A percentile compares a stretch with the other conserved stretches of the same genome.
Conservation (phyloP, 305 asterid species). For the Vinca major region DNA sequence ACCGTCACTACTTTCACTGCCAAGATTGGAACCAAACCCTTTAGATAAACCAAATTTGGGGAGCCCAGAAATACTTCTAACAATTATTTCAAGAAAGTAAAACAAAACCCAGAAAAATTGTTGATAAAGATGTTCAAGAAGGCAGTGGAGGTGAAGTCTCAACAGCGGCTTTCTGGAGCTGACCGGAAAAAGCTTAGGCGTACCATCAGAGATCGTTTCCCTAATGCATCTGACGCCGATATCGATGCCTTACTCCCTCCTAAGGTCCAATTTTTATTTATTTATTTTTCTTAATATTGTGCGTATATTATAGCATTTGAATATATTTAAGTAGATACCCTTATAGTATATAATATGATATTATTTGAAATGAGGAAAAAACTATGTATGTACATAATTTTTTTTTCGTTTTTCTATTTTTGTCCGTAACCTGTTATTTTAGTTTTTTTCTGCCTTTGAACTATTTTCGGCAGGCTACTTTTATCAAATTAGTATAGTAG, state of each 20-base stretch:
- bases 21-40: not conserved
- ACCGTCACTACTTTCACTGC: not conserved
- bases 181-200: conserved; percentile 91
- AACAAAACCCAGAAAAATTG: not conserved
- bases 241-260: conserved; percentile 74
- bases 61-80: not conserved
- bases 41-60: too few species aligned
- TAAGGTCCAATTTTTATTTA: conserved; percentile 36
- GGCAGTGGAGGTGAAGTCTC: conserved; percentile 75
- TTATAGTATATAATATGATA: not conserved
- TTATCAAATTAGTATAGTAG: too few species aligned
- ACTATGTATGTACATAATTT: too few species aligned
- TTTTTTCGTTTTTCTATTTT: too few species aligned
- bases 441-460: too few species aligned
- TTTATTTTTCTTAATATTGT: not conserved
- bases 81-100: not conserved
- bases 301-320: not conserved
- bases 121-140: conserved; percentile 76
- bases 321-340: not conserved
- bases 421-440: too few species aligned
- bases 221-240: conserved; percentile 57
- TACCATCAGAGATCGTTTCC: conserved; percentile 54
- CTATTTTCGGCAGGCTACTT: too few species aligned
- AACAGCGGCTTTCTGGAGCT: conserved; percentile 91
- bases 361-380: not conserved